Evolutionary conservation across 352 stramenopile species (phyloP), one percentile per base, ranked within the genome.

Genomic region (Phytophthora agathidicida): DNA sequence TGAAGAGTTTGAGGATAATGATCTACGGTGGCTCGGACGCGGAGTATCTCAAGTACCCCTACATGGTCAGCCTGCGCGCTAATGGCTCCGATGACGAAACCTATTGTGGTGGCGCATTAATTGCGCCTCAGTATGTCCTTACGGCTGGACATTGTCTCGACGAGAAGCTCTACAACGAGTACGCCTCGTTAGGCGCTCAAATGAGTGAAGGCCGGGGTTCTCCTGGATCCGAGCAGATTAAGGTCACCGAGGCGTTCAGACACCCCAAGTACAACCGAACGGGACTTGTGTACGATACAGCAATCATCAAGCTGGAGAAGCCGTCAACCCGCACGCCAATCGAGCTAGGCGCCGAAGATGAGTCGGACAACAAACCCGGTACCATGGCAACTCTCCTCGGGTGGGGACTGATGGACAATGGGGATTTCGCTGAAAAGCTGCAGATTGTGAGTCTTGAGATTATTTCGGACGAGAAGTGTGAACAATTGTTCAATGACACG

Each of bases 381-480:
- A 58, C 67, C 27, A 70, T 75, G 39, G 69, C 77, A 3, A 73
- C 70, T 20, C 63, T 74, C 7, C 63, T 66, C 5, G 72, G 75
- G 19, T 85, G 75, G 72, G 75, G 74, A 23, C 30, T 74, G 28
- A 75, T 67, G 1, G 58, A 84, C 50, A 62, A 49, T 7, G 57
- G 55, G 0, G 36, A 38, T 3, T 17, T 36, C 5, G 63, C 62
- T 16, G 42, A 54, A 14, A 68, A 32, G 3, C 53, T 88, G 10
- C 60, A 75, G 49, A 43, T 71, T n/a, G 72, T 85, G 10, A 68
- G 73, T 28, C 39, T 85, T 24, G 50, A 62, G 27, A 68, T 84
- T 26, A 72, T 81, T 52, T 58, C 71, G 14, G 83, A 83, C 48
- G 37, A 44, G 8, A 51, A 72, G 17, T 87, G 73, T 55, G 57